These are phyloP conservation scores for Tricladium varicosporioides DNA, from an alignment of 2,329 filamentous ascomycete genomes.

Conservation along the genomic window DNA sequence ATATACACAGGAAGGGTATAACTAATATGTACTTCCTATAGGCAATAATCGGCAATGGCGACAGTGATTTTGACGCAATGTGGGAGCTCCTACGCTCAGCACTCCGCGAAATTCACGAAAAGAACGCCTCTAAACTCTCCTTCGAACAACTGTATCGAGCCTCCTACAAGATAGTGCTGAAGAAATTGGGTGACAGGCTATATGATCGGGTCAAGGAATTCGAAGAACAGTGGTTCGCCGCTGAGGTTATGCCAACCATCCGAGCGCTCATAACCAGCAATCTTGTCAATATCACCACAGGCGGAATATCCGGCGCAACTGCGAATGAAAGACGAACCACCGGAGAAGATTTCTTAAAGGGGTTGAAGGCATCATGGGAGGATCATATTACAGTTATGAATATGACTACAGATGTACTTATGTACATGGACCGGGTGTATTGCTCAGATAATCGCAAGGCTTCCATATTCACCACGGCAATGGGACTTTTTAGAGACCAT, in stretches of 20 bases:
- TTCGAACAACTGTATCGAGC: constrained; percentile 95
- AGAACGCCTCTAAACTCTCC: constrained; percentile 84
- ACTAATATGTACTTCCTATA: constrained; percentile 4
- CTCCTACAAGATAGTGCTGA: constrained; percentile 89
- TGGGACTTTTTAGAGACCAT: constrained; percentile 84
- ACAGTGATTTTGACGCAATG: constrained; percentile 79
- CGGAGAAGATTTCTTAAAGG: constrained; percentile 79
- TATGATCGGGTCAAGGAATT: constrained; percentile 80
- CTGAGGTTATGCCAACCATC: constrained; percentile 70
- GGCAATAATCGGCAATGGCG: constrained; percentile 52
- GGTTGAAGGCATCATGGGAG: constrained; percentile 76
- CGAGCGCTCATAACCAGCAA: constrained; percentile 68
- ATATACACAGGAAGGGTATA: background rate
- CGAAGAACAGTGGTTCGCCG: constrained; percentile 76
- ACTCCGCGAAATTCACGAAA: constrained; percentile 83
- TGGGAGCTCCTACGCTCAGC: constrained; percentile 78
- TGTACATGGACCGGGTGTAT: constrained; percentile 94
- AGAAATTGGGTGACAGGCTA: constrained; percentile 78
- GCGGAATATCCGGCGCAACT: constrained; percentile 57
- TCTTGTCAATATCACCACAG: constrained; percentile 59
- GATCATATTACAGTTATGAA: constrained; percentile 92
- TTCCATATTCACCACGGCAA: constrained; percentile 79
- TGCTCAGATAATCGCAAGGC: constrained; percentile 69
- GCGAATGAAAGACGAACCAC: constrained; percentile 74
- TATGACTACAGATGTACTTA: constrained; percentile 93